phyloP scores from a whole-genome alignment of 1,284 basidiomycete genomes.

The Agroathelia rolfsii region DNA sequence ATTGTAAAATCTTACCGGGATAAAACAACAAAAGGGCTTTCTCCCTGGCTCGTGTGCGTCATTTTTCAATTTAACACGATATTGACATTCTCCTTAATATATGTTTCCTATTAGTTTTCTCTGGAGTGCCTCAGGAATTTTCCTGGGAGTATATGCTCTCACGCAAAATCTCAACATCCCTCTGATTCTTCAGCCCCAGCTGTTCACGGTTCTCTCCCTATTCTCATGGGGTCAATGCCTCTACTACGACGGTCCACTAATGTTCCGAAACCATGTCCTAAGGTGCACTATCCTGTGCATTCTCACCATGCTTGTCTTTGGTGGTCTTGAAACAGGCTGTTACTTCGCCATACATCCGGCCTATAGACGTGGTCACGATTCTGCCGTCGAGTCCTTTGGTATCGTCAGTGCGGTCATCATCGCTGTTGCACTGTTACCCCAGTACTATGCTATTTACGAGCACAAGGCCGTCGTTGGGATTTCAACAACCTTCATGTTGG shows the following conservation, averaged over 20 bases:
- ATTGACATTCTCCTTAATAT: not conserved
- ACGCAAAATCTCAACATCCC: slow-evolving; percentile 66
- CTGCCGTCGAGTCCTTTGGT: slow-evolving; percentile 53
- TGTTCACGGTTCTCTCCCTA: slow-evolving; percentile 56
- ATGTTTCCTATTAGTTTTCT: slow-evolving; percentile 32
- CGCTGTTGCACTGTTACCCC: slow-evolving; percentile 50
- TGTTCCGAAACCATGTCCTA: slow-evolving; percentile 26
- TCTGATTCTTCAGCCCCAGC: slow-evolving; percentile 66
- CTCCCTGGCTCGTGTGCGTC: slow-evolving; percentile 65
- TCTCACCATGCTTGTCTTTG: slow-evolving; percentile 32
- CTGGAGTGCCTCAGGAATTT: slow-evolving; percentile 55
- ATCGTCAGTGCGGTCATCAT: slow-evolving; percentile 55
- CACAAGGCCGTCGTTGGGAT: slow-evolving; percentile 48
- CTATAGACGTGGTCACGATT: slow-evolving; percentile 32
- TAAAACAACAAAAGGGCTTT: slow-evolving; percentile 67
- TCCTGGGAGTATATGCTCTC: slow-evolving; percentile 65
- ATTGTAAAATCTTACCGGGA: slow-evolving; percentile 66
- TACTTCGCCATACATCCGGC: slow-evolving; percentile 54
- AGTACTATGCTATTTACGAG: slow-evolving; percentile 48
- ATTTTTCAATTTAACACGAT: not conserved
- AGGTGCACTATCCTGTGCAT: slow-evolving; percentile 22
- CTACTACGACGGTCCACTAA: slow-evolving; percentile 51
- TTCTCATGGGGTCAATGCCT: slow-evolving; percentile 62
- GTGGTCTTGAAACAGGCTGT: slow-evolving; percentile 49
- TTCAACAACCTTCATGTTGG: slow-evolving; percentile 43